Conservation (phyloP, 306 rosid genomes). For the Cucurbita ficifolia region DNA sequence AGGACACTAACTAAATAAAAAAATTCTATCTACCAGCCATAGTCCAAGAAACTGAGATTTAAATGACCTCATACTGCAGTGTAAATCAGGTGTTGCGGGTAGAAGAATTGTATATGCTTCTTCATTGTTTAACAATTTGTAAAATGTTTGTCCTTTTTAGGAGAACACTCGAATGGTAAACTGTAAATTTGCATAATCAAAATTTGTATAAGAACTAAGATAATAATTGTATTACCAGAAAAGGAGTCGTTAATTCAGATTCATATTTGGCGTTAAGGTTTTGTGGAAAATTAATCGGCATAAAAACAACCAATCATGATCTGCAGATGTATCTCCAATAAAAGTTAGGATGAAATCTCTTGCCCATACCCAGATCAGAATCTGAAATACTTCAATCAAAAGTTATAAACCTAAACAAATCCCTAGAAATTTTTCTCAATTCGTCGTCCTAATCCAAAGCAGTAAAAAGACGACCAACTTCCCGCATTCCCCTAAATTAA, state of each 20-base stretch:
- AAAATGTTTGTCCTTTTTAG: background rate
- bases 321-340: background rate
- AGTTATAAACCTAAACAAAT: background rate
- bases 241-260: background rate
- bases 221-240: background rate
- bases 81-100: background rate
- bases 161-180: background rate
- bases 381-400: background rate
- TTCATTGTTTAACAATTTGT: background rate
- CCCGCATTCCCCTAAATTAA: background rate
- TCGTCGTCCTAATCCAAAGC: background rate
- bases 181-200: background rate
- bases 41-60: background rate
- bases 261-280: background rate
- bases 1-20: background rate
- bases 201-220: background rate
- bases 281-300: background rate
- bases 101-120: background rate
- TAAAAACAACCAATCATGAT: background rate
- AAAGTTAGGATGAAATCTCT: background rate
- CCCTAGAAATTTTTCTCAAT: background rate
- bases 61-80: background rate
- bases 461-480: background rate
- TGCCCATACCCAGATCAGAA: background rate
- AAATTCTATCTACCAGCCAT: background rate